phyloP scores from a whole-genome alignment of 768 basidiomycete species.

The Pisolithus sp. region DNA sequence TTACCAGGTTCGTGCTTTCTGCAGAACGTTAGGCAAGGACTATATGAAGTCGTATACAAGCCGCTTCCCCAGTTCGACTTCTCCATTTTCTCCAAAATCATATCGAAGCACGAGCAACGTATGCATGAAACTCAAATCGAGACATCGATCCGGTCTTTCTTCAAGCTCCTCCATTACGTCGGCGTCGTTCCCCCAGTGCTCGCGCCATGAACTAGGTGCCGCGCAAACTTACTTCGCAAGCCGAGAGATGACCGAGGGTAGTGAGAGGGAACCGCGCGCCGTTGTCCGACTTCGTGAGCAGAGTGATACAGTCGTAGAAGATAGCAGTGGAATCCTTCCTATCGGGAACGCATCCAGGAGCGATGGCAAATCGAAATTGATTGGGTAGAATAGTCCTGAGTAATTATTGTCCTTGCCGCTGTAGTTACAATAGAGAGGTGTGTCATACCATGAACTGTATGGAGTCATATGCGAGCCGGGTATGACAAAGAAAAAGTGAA shows the following conservation, averaged over 20 bases:
- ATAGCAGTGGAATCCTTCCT: constrained; percentile 85
- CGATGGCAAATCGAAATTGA: too few relatives aligned
- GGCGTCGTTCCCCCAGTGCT: constrained; percentile 38
- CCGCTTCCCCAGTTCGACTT: constrained; percentile 89
- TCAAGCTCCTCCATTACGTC: constrained; percentile 61
- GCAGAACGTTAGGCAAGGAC: too few relatives aligned
- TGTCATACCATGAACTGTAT: too few relatives aligned
- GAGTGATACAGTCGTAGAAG: constrained; percentile 93
- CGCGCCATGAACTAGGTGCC: constrained; percentile 56
- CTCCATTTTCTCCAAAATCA: constrained; percentile 73
- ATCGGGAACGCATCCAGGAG: constrained; percentile 80
- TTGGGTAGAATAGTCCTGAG: too few relatives aligned
- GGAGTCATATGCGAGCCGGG: too few relatives aligned
- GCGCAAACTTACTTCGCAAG: constrained; percentile 70
- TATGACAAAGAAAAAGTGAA: too few relatives aligned
- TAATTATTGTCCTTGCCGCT: too few relatives aligned
- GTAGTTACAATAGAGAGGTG: too few relatives aligned
- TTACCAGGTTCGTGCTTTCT: too few relatives aligned
- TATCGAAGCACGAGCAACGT: constrained; percentile 74
- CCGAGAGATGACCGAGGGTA: constrained; percentile 51
- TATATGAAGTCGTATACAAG: too few relatives aligned
- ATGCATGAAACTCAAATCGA: constrained; percentile 95
- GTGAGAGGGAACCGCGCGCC: constrained; percentile 27
- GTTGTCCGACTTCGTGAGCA: constrained; percentile 39
- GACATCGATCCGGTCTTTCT: constrained; percentile 88